These are phyloP conservation scores for Ilyonectria mors-panacis DNA, from an alignment of 2,329 filamentous ascomycete genomes.

Conservation along the genomic window DNA sequence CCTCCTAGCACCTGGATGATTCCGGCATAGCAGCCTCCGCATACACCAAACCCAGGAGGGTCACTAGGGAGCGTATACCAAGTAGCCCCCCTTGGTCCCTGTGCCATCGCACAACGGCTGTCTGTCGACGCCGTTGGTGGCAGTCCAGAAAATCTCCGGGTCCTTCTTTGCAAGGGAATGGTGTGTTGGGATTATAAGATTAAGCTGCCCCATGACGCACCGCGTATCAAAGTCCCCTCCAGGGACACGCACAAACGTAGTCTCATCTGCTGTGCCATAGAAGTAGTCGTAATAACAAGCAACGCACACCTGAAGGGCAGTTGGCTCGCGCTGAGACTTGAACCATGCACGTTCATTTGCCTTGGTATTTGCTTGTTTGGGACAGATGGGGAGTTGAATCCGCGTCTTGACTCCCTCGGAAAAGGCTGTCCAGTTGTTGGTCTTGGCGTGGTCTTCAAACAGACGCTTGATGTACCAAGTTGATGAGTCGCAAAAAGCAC, in stretches of 20 bases:
- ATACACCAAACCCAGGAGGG: slow-evolving; percentile 53
- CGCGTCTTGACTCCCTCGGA: slow-evolving; percentile 48
- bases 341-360: slow-evolving; percentile 53
- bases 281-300: slow-evolving; percentile 58
- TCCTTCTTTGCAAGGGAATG: slow-evolving; percentile 50
- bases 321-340: slow-evolving; percentile 43
- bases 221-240: slow-evolving; percentile 37
- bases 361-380: slow-evolving; percentile 35
- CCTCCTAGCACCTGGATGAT: slow-evolving; percentile 52
- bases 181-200: slow-evolving; percentile 50
- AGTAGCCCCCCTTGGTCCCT: slow-evolving; percentile 48
- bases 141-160: slow-evolving; percentile 53
- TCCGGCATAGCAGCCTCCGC: slow-evolving; percentile 53
- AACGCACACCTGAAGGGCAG: slow-evolving; percentile 51
- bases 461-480: slow-evolving; percentile 50
- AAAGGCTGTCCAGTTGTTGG: slow-evolving; percentile 54
- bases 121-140: slow-evolving; percentile 44
- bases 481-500: slow-evolving; percentile 51
- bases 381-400: slow-evolving; percentile 48
- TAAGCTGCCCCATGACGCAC: slow-evolving; percentile 52
- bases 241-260: slow-evolving; percentile 40
- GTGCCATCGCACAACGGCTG: slow-evolving; percentile 50
- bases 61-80: slow-evolving; percentile 55
- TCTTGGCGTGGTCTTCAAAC: slow-evolving; percentile 44
- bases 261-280: slow-evolving; percentile 48